phyloP scores from a whole-genome alignment of 2,329 filamentous ascomycete species.

The Delphinella strobiligena region DNA sequence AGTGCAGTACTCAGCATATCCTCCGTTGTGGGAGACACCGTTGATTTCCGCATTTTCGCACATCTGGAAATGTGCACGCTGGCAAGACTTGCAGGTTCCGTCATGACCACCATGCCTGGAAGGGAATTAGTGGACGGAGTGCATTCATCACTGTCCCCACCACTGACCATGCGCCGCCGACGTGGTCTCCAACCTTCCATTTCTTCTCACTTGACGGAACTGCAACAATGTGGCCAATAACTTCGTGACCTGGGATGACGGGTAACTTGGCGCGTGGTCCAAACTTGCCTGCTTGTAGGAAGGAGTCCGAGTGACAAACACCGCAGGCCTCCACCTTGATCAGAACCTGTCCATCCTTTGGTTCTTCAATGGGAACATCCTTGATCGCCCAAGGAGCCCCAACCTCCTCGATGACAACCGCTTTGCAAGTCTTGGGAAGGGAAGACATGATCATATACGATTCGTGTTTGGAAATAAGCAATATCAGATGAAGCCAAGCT shows the following conservation, averaged over 20 bases:
- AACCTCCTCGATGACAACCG: slow-evolving; percentile 45
- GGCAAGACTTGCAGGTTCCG: slow-evolving; percentile 49
- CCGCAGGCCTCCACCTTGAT: slow-evolving; percentile 62
- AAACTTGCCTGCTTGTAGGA: slow-evolving; percentile 36
- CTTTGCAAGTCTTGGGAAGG: slow-evolving; percentile 54
- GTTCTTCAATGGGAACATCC: slow-evolving; percentile 46
- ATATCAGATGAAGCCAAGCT: no score
- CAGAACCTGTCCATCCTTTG: slow-evolving; percentile 48
- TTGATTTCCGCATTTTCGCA: slow-evolving; percentile 53
- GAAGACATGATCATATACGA: background rate
- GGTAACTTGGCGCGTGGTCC: slow-evolving; percentile 35
- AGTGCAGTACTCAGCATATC: slow-evolving; percentile 49
- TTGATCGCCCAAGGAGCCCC: slow-evolving; percentile 44
- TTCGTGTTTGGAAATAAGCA: no score
- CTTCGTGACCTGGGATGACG: slow-evolving; percentile 57
- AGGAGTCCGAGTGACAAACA: slow-evolving; percentile 54
- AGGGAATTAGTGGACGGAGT: no score
- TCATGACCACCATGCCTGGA: slow-evolving; percentile 58
- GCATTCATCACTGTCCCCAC: no score
- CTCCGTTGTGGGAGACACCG: slow-evolving; percentile 54
- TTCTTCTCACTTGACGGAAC: slow-evolving; percentile 45
- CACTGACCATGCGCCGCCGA: slow-evolving; percentile 59
- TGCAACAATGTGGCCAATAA: slow-evolving; percentile 54
- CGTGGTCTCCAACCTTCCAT: slow-evolving; percentile 52
- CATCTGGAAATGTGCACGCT: slow-evolving; percentile 48